phyloP scores from a whole-genome alignment of 2,329 filamentous ascomycete genomes.

The Botryotinia narcissicola region DNA sequence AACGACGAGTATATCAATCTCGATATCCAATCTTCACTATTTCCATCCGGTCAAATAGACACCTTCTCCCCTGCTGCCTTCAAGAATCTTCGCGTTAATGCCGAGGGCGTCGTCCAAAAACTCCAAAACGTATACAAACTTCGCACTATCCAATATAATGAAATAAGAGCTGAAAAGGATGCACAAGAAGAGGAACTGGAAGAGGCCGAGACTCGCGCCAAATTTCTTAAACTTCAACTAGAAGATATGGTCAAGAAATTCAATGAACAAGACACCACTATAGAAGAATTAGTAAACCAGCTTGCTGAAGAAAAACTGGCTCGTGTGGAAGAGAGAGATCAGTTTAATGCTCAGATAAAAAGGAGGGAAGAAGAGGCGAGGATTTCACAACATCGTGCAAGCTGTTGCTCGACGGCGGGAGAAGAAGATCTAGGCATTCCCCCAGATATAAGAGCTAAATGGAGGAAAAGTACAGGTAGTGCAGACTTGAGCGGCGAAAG shows the following conservation, averaged over 20 bases:
- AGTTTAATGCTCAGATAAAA: constrained; percentile 30
- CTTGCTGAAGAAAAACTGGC: constrained; percentile 51
- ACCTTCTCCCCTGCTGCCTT: constrained; percentile 58
- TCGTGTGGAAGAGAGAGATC: constrained; percentile 33
- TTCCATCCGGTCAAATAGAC: constrained; percentile 48
- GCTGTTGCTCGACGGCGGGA: constrained; percentile 12
- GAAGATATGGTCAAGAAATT: constrained; percentile 56
- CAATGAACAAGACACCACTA: constrained; percentile 52
- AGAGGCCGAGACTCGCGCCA: constrained; percentile 52
- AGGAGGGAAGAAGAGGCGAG: constrained; percentile 16
- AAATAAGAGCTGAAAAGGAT: constrained; percentile 53
- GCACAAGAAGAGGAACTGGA: constrained; percentile 55
- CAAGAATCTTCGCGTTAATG: constrained; percentile 60
- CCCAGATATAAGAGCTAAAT: constrained; percentile 19
- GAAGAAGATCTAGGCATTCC: constrained; percentile 35
- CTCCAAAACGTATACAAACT: constrained; percentile 59
- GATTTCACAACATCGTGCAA: constrained; percentile 3
- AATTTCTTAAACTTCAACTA: constrained; percentile 57
- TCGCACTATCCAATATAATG: constrained; percentile 49
- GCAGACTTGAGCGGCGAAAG: constrained; percentile 39
- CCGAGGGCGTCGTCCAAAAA: constrained; percentile 52
- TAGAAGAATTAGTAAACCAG: constrained; percentile 51
- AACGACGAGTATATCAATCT: constrained; percentile 56
- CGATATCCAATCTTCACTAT: constrained; percentile 55
- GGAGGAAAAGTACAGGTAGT: constrained; percentile 31